phyloP scores from a whole-genome alignment of 2,329 filamentous ascomycete genomes.

The Colletotrichum tanaceti region DNA sequence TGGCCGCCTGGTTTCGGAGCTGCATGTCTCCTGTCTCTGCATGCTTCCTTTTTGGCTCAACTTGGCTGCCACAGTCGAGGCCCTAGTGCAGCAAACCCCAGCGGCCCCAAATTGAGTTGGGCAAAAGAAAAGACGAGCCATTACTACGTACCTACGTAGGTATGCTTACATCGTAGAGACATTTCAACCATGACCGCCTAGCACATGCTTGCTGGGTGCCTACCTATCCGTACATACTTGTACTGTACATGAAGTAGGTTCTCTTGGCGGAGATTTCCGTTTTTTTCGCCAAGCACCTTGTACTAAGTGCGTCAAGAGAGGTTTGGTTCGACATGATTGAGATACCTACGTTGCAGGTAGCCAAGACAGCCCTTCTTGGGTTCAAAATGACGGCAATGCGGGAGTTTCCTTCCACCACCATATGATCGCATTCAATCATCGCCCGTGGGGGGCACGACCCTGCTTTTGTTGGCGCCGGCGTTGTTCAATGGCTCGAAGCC shows the following conservation, averaged over 20 bases:
- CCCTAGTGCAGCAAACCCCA: slow-evolving; percentile 33
- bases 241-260: neutral
- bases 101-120: slow-evolving; percentile 22
- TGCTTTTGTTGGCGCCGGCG: slow-evolving; percentile 16
- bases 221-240: no score
- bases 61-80: slow-evolving; percentile 26
- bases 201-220: neutral
- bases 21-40: slow-evolving; percentile 36
- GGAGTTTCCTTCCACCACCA: slow-evolving; percentile 11
- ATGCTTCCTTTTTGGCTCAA: slow-evolving; percentile 33
- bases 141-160: no score
- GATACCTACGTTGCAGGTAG: no score
- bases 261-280: slow-evolving; percentile 8
- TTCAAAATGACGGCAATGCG: slow-evolving; percentile 1
- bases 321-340: neutral
- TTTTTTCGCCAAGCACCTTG: slow-evolving; percentile 13
- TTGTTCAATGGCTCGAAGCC: slow-evolving; percentile 24
- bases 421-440: neutral
- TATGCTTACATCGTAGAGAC: no score
- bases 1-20: slow-evolving; percentile 27
- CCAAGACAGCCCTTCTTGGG: no score
- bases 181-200: slow-evolving; percentile 10
- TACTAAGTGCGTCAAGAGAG: slow-evolving; percentile 9
- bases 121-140: slow-evolving; percentile 11
- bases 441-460: slow-evolving; percentile 4